Evolutionary conservation across 768 basidiomycete genomes (phyloP), one percentile per base, ranked within the genome.

Genomic region (Mycena kentingensis): DNA sequence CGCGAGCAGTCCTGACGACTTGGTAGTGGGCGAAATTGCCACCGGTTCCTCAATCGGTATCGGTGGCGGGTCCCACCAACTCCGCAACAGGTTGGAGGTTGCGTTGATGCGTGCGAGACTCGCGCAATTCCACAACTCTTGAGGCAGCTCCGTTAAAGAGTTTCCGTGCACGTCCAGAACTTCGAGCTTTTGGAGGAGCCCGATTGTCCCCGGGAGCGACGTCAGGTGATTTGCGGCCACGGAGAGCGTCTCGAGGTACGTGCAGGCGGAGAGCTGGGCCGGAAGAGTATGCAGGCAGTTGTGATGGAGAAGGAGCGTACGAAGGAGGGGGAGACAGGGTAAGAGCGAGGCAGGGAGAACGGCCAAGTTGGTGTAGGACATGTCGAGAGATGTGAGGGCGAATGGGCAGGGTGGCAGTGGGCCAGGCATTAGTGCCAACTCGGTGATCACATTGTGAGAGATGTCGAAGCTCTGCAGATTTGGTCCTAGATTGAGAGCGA

Each of bases 91-190:
- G 67, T 99, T 99, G 10, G 93, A 95, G 3, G 91, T 93, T 31
- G 87, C 81, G 63, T 98, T 98, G 64, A 98, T 79, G 34, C 77
- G 75, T 37, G 69, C 66, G 46, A 99, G 73, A 6, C 78, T 81
- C 0, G 82, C 75, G 68, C 95, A 98, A 31, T 84, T 79, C 97
- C 97, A 99, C 2, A 99, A 67, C 28, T 82, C 74, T n/a, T 71
- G 71, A 0, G 95, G 92, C 0, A 98, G 71, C 60, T 85, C 83
- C 5, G 77, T 81, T 39, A 98, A 74, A 60, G 86, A 88, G 73
- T 98, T 99, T 65, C 90, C 93, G 65, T 98, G 95, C 2, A 87
- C 88, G 59, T 97, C 92, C 36, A 99, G 77, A 1, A 71, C 73
- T 58, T 86, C 81, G 10, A 98, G 79, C 35, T 82, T 84, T 69